These are phyloP conservation scores for Fusarium graminum DNA, from an alignment of 2,329 filamentous ascomycete species.

Conservation along the genomic window DNA sequence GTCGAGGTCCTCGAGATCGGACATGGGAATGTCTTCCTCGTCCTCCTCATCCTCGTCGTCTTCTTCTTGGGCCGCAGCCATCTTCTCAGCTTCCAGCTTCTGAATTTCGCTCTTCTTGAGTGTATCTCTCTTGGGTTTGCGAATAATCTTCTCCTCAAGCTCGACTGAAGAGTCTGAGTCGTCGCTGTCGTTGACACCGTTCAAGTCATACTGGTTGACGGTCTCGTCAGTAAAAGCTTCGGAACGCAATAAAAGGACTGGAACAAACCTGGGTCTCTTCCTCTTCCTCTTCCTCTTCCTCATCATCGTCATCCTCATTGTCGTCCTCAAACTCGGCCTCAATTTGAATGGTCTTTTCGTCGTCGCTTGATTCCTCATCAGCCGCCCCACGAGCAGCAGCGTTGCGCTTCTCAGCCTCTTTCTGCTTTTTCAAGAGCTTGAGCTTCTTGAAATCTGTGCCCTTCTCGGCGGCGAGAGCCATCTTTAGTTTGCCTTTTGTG, in stretches of 20 bases:
- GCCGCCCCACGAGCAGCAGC: constrained; percentile 44
- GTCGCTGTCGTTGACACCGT: constrained; percentile 72
- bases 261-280: constrained; percentile 50
- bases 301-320: constrained; percentile 54
- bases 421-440: constrained; percentile 63
- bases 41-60: constrained; percentile 76
- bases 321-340: constrained; percentile 53
- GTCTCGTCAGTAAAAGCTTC: constrained; percentile 1
- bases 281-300: constrained; percentile 40
- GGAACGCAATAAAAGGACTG: background rate
- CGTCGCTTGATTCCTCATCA: constrained; percentile 52
- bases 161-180: constrained; percentile 79
- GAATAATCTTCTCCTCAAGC: constrained; percentile 77
- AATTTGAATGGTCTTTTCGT: constrained; percentile 53
- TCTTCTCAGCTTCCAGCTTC: constrained; percentile 46
- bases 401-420: constrained; percentile 58
- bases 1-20: constrained; percentile 82
- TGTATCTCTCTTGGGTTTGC: constrained; percentile 62
- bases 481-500: constrained; percentile 64
- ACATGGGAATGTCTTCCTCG: constrained; percentile 89
- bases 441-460: constrained; percentile 66
- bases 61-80: constrained; percentile 49
- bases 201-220: constrained; percentile 62
- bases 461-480: constrained; percentile 68
- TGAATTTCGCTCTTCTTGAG: constrained; percentile 52